Base-by-base conservation (phyloP, 306 rosid genomes). In the Cercis canadensis region DNA sequence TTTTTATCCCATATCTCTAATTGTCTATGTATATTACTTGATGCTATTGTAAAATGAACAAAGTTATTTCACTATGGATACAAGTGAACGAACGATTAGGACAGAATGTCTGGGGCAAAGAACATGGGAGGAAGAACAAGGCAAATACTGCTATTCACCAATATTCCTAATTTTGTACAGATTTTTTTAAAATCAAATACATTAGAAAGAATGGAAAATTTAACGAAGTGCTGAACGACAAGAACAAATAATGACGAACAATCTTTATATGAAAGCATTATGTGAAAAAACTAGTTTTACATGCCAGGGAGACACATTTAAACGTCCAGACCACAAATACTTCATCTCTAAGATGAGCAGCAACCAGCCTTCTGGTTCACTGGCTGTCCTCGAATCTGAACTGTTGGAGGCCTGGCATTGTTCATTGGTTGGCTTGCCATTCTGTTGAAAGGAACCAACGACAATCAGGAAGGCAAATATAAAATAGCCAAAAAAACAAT, bases 401-500 rank as follows among this genome's bases (percentile, higher is more conserved):
- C 96, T 0, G 99, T 95, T 14, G 97, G 96, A 74, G 97, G 96
- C 86, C 99, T 78, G 16, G 92, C 90, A 64, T 86, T 89, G 90
- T 78, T 91, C 89, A 87, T 79, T 6, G 99, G 99, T 77, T 95
- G 99, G 80, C 90, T 95, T 29, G 99, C 99, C 99, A 95, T 95
- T 89, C 99, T 95, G 81, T 74, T 59, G n/a, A 57, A 37, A 72
- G 69, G 5, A 52, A 62, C 12, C 46, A 61, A 17, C 24, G 6
- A 67, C 69, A 63, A 14, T 17, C 29, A 54, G 68, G 41, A 8
- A 32, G 9, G 37, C 60, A 34, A 74, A 16, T 41, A 24, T 3
- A 24, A 1, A 24, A 24, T 24, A 24, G 3, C 29, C 29, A 24
- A 24, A 24, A 24, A n/a, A n/a, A n/a, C n/a, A n/a, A 24, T 24